Evolutionary conservation across 2,329 filamentous ascomycete genomes (phyloP).

Genomic region (Venturia oleaginea): DNA sequence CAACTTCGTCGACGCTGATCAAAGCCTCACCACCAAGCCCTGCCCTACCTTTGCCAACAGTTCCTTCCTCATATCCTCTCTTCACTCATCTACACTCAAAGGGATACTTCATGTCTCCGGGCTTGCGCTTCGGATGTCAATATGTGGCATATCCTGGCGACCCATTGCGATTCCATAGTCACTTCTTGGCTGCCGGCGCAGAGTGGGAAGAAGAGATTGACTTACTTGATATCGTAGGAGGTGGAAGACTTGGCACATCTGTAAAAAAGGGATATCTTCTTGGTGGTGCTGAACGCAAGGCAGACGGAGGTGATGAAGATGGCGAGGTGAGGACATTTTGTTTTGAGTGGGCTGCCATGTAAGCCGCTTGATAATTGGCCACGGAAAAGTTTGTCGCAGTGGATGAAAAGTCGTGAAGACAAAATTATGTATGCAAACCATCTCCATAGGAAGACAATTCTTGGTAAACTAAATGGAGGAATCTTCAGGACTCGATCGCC

Average conservation of each 20-base stretch:
- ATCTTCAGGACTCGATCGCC: background rate
- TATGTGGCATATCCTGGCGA: constrained; percentile 95
- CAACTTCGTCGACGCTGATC: constrained; percentile 21
- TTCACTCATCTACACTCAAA: constrained; percentile 70
- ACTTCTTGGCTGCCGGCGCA: constrained; percentile 78
- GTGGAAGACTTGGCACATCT: constrained; percentile 79
- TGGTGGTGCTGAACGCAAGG: constrained; percentile 48
- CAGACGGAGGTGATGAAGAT: constrained; percentile 26
- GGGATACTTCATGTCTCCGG: constrained; percentile 83
- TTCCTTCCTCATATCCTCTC: constrained; percentile 57
- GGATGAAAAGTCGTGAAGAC: constrained; percentile 1
- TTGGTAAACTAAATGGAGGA: background rate
- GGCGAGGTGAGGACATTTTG: constrained; percentile 61
- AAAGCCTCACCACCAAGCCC: constrained; percentile 13
- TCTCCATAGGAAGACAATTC: background rate
- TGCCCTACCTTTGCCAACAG: constrained; percentile 20
- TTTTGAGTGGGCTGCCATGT: constrained; percentile 93
- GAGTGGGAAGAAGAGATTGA: constrained; percentile 83
- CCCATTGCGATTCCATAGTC: constrained; percentile 87
- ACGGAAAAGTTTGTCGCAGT: background rate
- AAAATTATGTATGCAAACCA: background rate
- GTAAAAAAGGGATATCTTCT: constrained; percentile 95
- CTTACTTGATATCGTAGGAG: constrained; percentile 75
- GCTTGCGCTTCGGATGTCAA: constrained; percentile 86
- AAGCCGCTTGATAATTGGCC: constrained; percentile 22